Percentiles rank a stretch among this genome's conserved stretches.
phyloP scores from a whole-genome alignment of 2,329 filamentous ascomycete species.

The Xylaria sp. region DNA sequence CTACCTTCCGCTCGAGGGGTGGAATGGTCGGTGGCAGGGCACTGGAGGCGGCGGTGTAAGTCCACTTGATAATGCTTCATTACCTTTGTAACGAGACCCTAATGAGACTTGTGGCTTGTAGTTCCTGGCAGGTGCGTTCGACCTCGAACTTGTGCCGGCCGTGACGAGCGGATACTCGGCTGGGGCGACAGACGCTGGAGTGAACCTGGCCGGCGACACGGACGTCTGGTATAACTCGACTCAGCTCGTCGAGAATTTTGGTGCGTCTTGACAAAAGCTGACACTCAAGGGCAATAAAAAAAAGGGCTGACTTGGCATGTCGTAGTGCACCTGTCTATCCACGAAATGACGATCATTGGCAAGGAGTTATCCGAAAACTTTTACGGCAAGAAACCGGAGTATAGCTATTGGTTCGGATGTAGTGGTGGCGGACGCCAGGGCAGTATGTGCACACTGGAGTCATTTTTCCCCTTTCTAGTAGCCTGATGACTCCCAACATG shows the following conservation, averaged over 20 bases:
- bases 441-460: too few species aligned
- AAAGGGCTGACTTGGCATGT: conserved; percentile 24
- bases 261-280: conserved; percentile 18
- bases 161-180: conserved; percentile 38
- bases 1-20: conserved; percentile 39
- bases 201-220: conserved; percentile 33
- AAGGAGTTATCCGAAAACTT: conserved; percentile 60
- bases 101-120: conserved; percentile 16
- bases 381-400: conserved; percentile 57
- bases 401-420: conserved; percentile 66
- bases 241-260: conserved; percentile 49
- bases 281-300: neutral
- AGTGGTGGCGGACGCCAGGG: conserved; percentile 67
- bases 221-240: conserved; percentile 35
- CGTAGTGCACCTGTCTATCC: conserved; percentile 48
- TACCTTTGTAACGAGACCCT: neutral
- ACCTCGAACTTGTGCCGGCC: conserved; percentile 36
- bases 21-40: conserved; percentile 44
- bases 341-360: conserved; percentile 59
- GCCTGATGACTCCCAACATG: too few species aligned
- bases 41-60: conserved; percentile 42
- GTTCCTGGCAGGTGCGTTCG: conserved; percentile 37
- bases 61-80: neutral
- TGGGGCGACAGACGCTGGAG: conserved; percentile 40
- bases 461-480: too few species aligned